These are phyloP conservation scores for Scolecobasidium constrictum DNA, from an alignment of 2,329 filamentous ascomycete genomes.

Conservation along the genomic window DNA sequence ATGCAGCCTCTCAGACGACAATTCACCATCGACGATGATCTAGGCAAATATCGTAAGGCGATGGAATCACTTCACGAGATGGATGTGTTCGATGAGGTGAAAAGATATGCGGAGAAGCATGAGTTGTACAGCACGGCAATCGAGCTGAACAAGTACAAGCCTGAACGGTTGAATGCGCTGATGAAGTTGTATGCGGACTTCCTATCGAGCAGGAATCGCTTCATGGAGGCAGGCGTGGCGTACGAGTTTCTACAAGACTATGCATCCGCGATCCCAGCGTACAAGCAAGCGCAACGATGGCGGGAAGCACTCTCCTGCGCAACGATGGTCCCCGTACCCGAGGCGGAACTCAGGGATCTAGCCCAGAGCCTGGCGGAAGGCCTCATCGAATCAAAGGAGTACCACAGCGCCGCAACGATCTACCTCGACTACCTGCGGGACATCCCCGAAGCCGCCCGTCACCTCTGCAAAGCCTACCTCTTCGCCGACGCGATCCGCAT, in stretches of 20 bases:
- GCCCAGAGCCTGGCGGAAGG: slow-evolving; percentile 68
- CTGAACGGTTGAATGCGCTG: slow-evolving; percentile 52
- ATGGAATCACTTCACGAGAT: slow-evolving; percentile 64
- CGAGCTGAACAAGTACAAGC: slow-evolving; percentile 73
- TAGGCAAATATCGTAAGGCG: slow-evolving; percentile 67
- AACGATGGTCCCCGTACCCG: slow-evolving; percentile 52
- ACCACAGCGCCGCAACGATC: slow-evolving; percentile 66
- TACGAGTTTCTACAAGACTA: slow-evolving; percentile 79
- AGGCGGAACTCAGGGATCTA: slow-evolving; percentile 52
- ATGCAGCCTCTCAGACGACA: slow-evolving; percentile 59
- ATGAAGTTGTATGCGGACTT: slow-evolving; percentile 70
- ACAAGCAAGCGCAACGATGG: slow-evolving; percentile 79
- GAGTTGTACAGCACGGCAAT: slow-evolving; percentile 68
- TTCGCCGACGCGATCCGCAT: slow-evolving; percentile 86
- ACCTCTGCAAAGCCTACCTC: slow-evolving; percentile 75
- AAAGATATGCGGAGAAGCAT: slow-evolving; percentile 69
- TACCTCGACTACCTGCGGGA: slow-evolving; percentile 72
- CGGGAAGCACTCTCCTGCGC: slow-evolving; percentile 80
- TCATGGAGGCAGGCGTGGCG: slow-evolving; percentile 78
- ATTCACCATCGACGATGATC: slow-evolving; percentile 82
- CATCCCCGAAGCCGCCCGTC: slow-evolving; percentile 56
- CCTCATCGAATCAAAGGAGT: slow-evolving; percentile 76
- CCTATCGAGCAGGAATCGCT: slow-evolving; percentile 63
- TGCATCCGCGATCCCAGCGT: slow-evolving; percentile 65
- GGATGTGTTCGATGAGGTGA: slow-evolving; percentile 65